These are phyloP conservation scores for Pseudoperonospora humuli DNA, from an alignment of 352 stramenopile genomes.

Conservation along the genomic window DNA sequence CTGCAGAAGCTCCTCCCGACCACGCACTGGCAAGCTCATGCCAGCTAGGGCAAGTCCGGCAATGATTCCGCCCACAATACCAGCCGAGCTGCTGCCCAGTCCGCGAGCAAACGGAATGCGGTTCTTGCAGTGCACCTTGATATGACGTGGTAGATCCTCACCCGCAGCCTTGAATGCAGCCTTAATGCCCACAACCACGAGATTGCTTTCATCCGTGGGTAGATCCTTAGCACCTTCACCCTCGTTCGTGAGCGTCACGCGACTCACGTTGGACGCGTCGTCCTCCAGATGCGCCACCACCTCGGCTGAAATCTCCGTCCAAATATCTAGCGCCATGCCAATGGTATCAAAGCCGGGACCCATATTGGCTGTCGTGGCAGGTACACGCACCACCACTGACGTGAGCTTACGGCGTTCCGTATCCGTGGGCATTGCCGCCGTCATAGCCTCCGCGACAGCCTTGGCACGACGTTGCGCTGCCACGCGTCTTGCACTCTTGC, in stretches of 20 bases:
- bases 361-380: constrained; percentile 97
- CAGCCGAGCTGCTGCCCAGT: constrained; percentile 94
- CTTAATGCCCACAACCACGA: constrained; percentile 91
- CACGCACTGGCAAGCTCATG: constrained; percentile 84
- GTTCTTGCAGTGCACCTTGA: constrained; percentile 97
- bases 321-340: constrained; percentile 98
- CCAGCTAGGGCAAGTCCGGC: constrained; percentile 95
- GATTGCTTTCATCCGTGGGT: constrained; percentile 86
- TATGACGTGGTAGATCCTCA: constrained; percentile 86
- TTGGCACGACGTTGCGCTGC: constrained; percentile 14
- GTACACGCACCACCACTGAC: constrained; percentile 96
- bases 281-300: constrained; percentile 39
- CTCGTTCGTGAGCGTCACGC: constrained; percentile 94
- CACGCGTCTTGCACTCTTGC: constrained; percentile 29
- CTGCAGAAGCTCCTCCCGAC: constrained; percentile 94
- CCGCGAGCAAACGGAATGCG: constrained; percentile 96
- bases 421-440: constrained; percentile 20
- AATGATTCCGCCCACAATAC: constrained; percentile 98
- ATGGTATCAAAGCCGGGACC: constrained; percentile 97
- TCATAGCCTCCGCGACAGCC: constrained; percentile 15
- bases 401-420: constrained; percentile 44
- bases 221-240: constrained; percentile 93
- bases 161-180: constrained; percentile 93
- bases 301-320: constrained; percentile 96
- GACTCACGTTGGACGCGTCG: constrained; percentile 31